Conservation (phyloP, 1,284 basidiomycete genomes). For the Rhodofomes roseus region DNA sequence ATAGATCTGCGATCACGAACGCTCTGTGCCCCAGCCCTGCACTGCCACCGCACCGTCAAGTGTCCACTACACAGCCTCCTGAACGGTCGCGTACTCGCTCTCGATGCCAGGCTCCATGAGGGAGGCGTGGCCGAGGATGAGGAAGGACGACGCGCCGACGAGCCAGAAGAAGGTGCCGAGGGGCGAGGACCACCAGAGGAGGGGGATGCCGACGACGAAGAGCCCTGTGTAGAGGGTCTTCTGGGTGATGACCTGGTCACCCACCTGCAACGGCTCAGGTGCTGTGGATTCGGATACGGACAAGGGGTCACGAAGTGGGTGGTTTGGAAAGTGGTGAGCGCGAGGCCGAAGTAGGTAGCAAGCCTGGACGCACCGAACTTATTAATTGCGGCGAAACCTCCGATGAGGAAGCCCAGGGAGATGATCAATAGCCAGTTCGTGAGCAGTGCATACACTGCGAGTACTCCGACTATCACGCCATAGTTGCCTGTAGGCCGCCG, state of each 20-base stretch:
- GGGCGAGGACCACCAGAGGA: conserved; percentile 67
- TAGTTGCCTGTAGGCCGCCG: conserved; percentile 69
- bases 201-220: conserved; percentile 75
- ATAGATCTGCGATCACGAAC: background rate
- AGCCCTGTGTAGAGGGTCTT: conserved; percentile 78
- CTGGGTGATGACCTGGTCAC: conserved; percentile 77
- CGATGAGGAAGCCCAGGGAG: conserved; percentile 85
- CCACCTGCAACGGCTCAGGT: conserved; percentile 78
- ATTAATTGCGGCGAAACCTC: conserved; percentile 90
- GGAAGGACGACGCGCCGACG: conserved; percentile 68
- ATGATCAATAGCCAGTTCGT: conserved; percentile 82
- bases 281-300: conserved; percentile 44
- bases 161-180: conserved; percentile 77
- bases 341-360: too few relatives aligned
- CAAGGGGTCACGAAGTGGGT: too few relatives aligned
- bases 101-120: conserved; percentile 87
- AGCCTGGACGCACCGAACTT: conserved; percentile 67
- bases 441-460: conserved; percentile 90
- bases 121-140: conserved; percentile 79
- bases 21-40: background rate
- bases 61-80: conserved; percentile 51
- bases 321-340: too few relatives aligned
- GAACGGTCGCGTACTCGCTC: conserved; percentile 81
- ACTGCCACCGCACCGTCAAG: background rate
- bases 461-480: conserved; percentile 73